Evolutionary conservation across 768 basidiomycete species (phyloP), one percentile per base, ranked within the genome.

Genomic region (Suillus clintonianus): DNA sequence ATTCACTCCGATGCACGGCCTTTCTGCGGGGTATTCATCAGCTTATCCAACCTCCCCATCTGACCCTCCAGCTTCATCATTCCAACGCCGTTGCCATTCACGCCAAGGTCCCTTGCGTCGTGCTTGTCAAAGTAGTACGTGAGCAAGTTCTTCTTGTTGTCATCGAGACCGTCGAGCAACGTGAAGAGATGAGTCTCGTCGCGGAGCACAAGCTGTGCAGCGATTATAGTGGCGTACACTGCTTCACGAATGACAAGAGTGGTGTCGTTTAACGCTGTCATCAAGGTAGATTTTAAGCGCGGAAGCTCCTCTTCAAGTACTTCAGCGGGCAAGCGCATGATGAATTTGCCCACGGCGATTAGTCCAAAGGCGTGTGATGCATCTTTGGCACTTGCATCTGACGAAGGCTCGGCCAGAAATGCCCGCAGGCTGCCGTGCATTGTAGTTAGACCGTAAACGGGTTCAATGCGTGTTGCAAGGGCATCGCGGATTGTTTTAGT

Each of bases 91-190:
- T 58, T 60, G 0, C 70, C 76, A 10, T 79, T 78, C 43, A 72
- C 72, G 5, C 72, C 73, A 58, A 74, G 68, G 50, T 85, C 90
- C 24, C 93, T 81, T 11, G 85, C 90, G 37, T 88, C 88, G 69
- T 94, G 91, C 74, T 94, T 95, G 74, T 94, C 93, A 67, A 95
- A 95, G 62, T 94, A 80, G 68, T 95, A 95, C 2, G 94, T 93
- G 56, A 95, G 79, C 19, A 95, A 80, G 71, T 95, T 94, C 82
- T 94, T 94, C 82, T 95, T 93, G 69, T 92, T 92, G 64, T 93
- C 90, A n/a, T 91, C 87, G 47, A 95, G 81, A 6, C 90, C 91
- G 62, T 92, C 91, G 51, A 95, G 78, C 19, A 95, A 84, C 42
- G 86, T 80, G 69, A 95, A 95, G 1, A 95, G 80, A 67, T 93